Evolutionary conservation across 176 grass and related monocot genomes (phyloP).

Genomic region (Saccharum spontaneum): DNA sequence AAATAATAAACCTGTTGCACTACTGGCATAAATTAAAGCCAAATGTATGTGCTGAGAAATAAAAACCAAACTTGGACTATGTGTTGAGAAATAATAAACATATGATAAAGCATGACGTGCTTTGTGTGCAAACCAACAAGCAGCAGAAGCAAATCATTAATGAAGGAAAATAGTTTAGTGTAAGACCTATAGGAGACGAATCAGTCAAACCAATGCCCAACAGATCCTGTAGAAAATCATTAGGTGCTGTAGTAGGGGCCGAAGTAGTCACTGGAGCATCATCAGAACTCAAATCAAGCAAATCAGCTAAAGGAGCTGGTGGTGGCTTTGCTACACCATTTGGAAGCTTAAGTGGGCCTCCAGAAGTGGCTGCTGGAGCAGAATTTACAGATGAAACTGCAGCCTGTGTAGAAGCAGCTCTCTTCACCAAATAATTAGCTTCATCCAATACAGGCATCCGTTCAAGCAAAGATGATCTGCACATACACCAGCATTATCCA

Average conservation of each 20-base stretch:
- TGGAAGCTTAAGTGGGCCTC: slow-evolving; percentile 68
- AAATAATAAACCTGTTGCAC: not conserved
- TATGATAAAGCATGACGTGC: slow-evolving; percentile 18
- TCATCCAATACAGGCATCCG: slow-evolving; percentile 97
- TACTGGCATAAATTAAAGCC: not conserved
- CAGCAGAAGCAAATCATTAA: slow-evolving; percentile 20
- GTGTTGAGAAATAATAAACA: not conserved
- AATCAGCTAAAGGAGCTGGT: slow-evolving; percentile 65
- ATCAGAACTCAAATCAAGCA: slow-evolving; percentile 90
- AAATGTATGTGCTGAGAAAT: not conserved
- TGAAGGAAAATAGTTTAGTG: slow-evolving; percentile 35
- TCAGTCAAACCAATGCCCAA: slow-evolving; percentile 70
- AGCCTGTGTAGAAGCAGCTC: slow-evolving; percentile 61
- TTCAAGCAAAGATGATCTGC: slow-evolving; percentile 95
- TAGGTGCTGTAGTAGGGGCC: slow-evolving; percentile 46
- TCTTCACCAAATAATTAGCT: slow-evolving; percentile 70
- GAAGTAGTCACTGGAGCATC: slow-evolving; percentile 56
- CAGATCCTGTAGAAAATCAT: slow-evolving; percentile 82
- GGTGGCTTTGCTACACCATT: slow-evolving; percentile 89
- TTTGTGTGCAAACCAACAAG: not conserved
- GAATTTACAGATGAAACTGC: slow-evolving; percentile 59
- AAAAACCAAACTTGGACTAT: not conserved
- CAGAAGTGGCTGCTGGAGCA: slow-evolving; percentile 36
- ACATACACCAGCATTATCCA: slow-evolving; percentile 33
- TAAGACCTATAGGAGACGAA: slow-evolving; percentile 72